Evolutionary conservation across 1,284 basidiomycete genomes (phyloP), one percentile per base, ranked within the genome.

Genomic region (Melanopsichium pennsylvanicum): DNA sequence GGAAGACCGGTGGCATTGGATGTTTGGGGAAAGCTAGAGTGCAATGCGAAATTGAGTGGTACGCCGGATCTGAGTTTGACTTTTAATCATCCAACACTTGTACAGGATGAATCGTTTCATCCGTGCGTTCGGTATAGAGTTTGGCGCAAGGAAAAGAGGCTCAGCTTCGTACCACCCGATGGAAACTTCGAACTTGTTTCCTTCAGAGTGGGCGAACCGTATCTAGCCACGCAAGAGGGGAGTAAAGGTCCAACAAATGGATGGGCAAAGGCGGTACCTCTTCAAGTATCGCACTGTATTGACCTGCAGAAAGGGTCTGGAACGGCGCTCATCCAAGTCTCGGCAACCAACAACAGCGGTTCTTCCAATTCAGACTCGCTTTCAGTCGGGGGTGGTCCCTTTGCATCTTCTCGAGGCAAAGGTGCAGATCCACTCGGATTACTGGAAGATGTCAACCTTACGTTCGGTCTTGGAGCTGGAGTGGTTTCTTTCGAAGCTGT

Each of bases 71-170:
- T 79, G 21, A 43, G 44, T 18, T 35, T 79, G 13, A 47, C 44
- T 6, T 64, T 79, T 26, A 67, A 57, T 35, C 27, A 51, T 27
- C 85, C 90, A 0, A 86, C 87, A 61, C 84, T 88, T 31, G 83
- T 97, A 63, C 83, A 85, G 3, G 90, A 95, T 68, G 89, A 88
- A 64, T 87, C 90, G 1, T 95, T 96, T 80, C 93, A 97, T 80
- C 88, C 92, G 26, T 97, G 93, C 80, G 88, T 97, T 44, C 86
- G 88, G 29, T 84, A 93, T 44, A 87, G 87, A 72, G 88, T 88
- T 47, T 96, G 92, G 90, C 31, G 40, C 12, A 50, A 64, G 47
- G 62, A 75, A 39, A 61, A 54, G 27, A 38, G 49, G 32, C 46
- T 78, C 2, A 56, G 48, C 35, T 74, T 78, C 22, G 56, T 78